Conservation (phyloP, 257 asterid species). For the Osmanthus fragrans region DNA sequence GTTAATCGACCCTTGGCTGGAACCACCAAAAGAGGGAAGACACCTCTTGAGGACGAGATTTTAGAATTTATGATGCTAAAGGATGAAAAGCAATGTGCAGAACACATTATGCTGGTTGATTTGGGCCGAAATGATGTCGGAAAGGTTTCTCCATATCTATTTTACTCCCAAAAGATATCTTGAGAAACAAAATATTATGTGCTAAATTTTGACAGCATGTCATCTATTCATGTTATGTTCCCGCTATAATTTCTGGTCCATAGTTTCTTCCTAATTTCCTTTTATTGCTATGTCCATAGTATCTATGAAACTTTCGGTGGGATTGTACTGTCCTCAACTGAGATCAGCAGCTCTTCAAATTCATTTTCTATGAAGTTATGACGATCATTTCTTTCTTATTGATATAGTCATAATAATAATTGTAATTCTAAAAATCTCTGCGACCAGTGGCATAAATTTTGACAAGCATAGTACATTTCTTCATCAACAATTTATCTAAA, state of each 20-base stretch:
- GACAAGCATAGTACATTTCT: too few relatives aligned
- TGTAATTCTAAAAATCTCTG: neutral
- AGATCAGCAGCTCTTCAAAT: neutral
- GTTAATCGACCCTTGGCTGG: conserved; percentile 89
- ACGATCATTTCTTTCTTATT: neutral
- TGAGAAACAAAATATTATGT: neutral
- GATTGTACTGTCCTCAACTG: neutral
- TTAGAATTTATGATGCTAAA: conserved; percentile 54
- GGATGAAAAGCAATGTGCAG: conserved; percentile 82
- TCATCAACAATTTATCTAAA: too few relatives aligned
- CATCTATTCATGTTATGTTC: conserved; percentile 11
- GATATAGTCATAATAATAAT: neutral
- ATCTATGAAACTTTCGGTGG: neutral
- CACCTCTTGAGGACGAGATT: conserved; percentile 61
- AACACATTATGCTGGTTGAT: conserved; percentile 86
- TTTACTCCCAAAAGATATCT: conserved; percentile 1
- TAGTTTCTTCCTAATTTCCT: neutral
- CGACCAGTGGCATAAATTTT: too few relatives aligned
- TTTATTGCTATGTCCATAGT: too few relatives aligned
- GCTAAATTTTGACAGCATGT: conserved; percentile 1
- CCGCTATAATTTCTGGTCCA: neutral
- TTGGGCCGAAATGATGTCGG: conserved; percentile 89
- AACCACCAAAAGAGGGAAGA: conserved; percentile 71
- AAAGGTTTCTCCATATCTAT: conserved; percentile 50
- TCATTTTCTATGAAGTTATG: neutral